Evolutionary conservation across 768 basidiomycete genomes (phyloP).

Genomic region (Collybiopsis confluens): DNA sequence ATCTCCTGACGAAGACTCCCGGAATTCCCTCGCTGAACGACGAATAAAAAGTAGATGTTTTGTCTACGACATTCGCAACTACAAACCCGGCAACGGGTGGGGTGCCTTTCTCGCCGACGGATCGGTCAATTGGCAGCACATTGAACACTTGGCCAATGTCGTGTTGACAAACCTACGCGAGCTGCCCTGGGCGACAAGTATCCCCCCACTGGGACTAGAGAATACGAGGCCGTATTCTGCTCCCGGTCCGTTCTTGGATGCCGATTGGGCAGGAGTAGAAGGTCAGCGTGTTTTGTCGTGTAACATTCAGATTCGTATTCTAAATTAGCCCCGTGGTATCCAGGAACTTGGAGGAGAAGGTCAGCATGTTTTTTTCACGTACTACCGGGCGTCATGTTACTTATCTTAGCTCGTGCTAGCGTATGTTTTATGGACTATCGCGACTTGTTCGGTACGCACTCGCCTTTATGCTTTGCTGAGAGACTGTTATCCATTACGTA

Average conservation of each 20-base stretch:
- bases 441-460: conserved; percentile 39
- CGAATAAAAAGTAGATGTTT: conserved; percentile 49
- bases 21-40: conserved; percentile 21
- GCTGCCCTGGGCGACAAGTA: conserved; percentile 31
- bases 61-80: conserved; percentile 65
- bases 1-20: conserved; percentile 30
- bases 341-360: conserved; percentile 67
- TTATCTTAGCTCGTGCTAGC: not conserved
- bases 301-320: not conserved
- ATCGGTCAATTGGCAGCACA: conserved; percentile 58
- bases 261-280: conserved; percentile 74
- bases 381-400: conserved; percentile 47
- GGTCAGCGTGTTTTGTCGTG: conserved; percentile 26
- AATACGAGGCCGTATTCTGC: conserved; percentile 53
- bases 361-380: conserved; percentile 78
- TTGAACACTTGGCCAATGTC: conserved; percentile 56
- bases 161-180: conserved; percentile 50
- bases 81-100: conserved; percentile 45
- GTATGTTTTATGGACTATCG: conserved; percentile 16
- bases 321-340: not conserved
- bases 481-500: not conserved
- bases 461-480: not conserved
- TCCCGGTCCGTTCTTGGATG: conserved; percentile 30
- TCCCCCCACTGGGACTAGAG: conserved; percentile 49
- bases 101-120: conserved; percentile 50